Base-by-base conservation (phyloP, 352 stramenopile genomes). In the Phytopythium boreale region DNA sequence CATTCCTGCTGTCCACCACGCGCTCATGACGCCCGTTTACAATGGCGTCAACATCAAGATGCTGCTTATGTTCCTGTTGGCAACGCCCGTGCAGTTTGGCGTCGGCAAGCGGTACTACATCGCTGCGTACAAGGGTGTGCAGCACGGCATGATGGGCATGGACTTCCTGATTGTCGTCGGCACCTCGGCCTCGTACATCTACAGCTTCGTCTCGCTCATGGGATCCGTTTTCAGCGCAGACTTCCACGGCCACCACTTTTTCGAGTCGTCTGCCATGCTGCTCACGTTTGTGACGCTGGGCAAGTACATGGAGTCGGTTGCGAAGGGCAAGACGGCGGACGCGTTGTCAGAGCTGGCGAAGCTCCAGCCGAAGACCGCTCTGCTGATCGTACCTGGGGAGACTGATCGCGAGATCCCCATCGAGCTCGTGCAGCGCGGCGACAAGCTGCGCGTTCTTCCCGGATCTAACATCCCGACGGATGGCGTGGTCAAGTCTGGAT, bases 71-170 rank as follows among this genome's bases (percentile, higher is more conserved):
- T 95, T 93, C 59, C 24, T 94, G 50, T 57, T 96, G 26, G 73
- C 84, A 12, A 96, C 89, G 14, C 87, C 89, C 2, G 82, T 96
- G 8, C 89, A 96, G 57, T 96, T 96, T 68, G 77, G 80, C 29
- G 82, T 95, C 2, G 89, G 89, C 8, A 61, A 71, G 37, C 78
- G 88, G 4, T 96, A 92, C 67, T 94, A 96, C 67, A 72, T 92
- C 50, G 88, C 82, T 0, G 86, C 88, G 5, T 95, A 78, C 69
- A 93, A 93, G 57, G 86, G 87, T 14, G 41, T 95, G 15, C 77
- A 90, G 67, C 88, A 95, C 56, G 82, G 88, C 2, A 88, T 91
- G 58, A 92, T 95, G 77, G 88, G 88, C n/a, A 96, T 96, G 88
- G 87, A 93, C 59, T 96, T 96, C 59, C 63, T 96, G 34, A 87